Evolutionary conservation across 108 stramenopile species (phyloP).

Genomic region (Nitzschia inconspicua): DNA sequence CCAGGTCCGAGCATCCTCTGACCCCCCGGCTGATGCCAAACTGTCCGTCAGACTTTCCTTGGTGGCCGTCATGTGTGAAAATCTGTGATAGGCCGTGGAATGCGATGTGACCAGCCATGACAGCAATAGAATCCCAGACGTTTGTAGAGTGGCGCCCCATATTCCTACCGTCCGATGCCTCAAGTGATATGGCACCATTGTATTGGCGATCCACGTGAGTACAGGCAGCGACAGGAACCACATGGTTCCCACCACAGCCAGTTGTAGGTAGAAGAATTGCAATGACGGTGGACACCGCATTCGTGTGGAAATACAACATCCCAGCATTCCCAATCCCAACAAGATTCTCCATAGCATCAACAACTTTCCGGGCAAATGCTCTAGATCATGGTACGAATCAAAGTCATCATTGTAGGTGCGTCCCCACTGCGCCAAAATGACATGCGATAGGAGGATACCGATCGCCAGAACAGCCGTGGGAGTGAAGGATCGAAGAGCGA

Average conservation of each 20-base stretch:
- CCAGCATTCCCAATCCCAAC: constrained; percentile 52
- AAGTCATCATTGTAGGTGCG: constrained; percentile 84
- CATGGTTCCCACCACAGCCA: constrained; percentile 59
- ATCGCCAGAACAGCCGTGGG: constrained; percentile 46
- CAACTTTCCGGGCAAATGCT: constrained; percentile 75
- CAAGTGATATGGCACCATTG: constrained; percentile 54
- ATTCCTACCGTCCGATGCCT: constrained; percentile 66
- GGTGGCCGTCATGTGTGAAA: constrained; percentile 36
- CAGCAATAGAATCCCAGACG: constrained; percentile 50
- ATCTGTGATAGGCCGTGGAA: constrained; percentile 65
- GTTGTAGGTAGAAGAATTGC: constrained; percentile 58
- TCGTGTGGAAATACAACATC: constrained; percentile 53
- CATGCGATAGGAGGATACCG: constrained; percentile 49
- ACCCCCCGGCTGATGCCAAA: constrained; percentile 8
- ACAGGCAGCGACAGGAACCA: constrained; percentile 77
- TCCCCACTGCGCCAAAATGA: constrained; percentile 76
- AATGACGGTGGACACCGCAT: constrained; percentile 53
- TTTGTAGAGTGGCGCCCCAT: constrained; percentile 59
- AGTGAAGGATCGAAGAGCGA: constrained; percentile 32
- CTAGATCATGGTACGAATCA: constrained; percentile 81
- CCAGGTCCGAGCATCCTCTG: constrained; percentile 20
- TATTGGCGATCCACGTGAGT: constrained; percentile 52
- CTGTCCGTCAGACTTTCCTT: constrained; percentile 33
- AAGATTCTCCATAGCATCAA: constrained; percentile 70
- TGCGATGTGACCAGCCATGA: constrained; percentile 74